A percentile compares a stretch with the other conserved stretches of the same genome.
phyloP scores from a whole-genome alignment of 2,329 filamentous ascomycete genomes.

The Hymenoscyphus linearis region DNA sequence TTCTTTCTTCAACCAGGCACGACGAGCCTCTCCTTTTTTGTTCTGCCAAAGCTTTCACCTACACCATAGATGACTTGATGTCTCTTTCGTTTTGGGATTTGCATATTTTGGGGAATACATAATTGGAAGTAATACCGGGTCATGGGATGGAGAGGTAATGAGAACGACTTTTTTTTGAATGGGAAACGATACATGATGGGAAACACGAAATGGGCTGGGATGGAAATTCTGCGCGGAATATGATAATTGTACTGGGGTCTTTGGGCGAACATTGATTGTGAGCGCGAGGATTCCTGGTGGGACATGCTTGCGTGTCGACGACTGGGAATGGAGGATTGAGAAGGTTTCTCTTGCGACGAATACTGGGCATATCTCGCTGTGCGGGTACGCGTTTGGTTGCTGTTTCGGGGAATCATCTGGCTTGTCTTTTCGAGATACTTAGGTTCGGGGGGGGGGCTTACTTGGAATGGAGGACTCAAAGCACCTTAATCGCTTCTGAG shows the following conservation, averaged over 20 bases:
- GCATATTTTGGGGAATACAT: constrained; percentile 9
- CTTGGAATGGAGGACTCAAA: background rate
- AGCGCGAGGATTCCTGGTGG: constrained; percentile 14
- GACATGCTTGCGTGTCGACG: constrained; percentile 29
- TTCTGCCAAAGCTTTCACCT: constrained; percentile 13
- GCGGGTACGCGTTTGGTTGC: background rate
- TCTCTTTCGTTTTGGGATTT: constrained; percentile 23
- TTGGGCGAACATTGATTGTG: constrained; percentile 11
- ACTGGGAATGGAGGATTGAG: constrained; percentile 5
- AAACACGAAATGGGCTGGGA: constrained; percentile 9
- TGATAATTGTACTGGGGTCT: constrained; percentile 20
- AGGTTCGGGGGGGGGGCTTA: background rate
- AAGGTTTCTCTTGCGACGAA: background rate
- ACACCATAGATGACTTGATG: constrained; percentile 26
- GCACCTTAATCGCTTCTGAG: background rate
- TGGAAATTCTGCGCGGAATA: constrained; percentile 3
- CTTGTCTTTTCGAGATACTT: background rate
- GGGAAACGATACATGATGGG: constrained; percentile 6
- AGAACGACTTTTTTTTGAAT: background rate
- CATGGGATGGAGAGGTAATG: constrained; percentile 1
- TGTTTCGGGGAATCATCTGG: background rate
- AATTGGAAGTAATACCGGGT: constrained; percentile 1
- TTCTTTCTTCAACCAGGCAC: background rate
- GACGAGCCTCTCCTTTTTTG: constrained; percentile 10
- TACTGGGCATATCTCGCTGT: background rate